Conservation (phyloP, 208 protist genomes). For the Trypanosoma caninum region DNA sequence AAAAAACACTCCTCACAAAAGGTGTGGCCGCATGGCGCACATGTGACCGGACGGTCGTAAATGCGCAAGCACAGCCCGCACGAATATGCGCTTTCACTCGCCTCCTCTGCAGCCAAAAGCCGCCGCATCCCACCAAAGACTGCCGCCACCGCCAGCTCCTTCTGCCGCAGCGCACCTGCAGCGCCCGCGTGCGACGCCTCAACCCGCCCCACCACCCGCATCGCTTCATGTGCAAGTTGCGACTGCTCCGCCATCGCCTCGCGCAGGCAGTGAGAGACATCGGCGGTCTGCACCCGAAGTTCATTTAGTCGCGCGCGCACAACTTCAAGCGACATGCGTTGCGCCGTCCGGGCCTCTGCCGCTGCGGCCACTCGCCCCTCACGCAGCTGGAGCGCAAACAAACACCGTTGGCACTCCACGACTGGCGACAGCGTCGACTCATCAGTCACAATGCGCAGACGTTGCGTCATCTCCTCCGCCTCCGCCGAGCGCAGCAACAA, state of each 20-base stretch:
- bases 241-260: background rate
- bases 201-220: background rate
- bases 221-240: background rate
- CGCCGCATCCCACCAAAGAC: constrained; percentile 15
- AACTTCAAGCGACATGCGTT: background rate
- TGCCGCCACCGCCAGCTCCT: background rate
- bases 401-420: background rate
- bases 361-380: background rate
- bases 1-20: constrained; percentile 71
- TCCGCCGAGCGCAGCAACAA: background rate
- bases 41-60: constrained; percentile 50
- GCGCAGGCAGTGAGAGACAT: background rate
- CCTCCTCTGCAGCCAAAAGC: constrained; percentile 69
- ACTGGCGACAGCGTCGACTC: background rate
- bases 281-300: background rate
- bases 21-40: constrained; percentile 85
- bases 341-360: background rate
- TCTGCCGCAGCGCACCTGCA: background rate
- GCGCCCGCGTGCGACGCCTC: background rate
- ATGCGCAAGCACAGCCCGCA: constrained; percentile 73
- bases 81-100: constrained; percentile 69
- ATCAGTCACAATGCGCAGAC: background rate
- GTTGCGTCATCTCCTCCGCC: background rate
- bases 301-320: background rate
- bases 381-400: background rate